These are phyloP conservation scores for Backusella westeae DNA, from an alignment of 192 early-diverging fungal genomes.

Conservation along the genomic window DNA sequence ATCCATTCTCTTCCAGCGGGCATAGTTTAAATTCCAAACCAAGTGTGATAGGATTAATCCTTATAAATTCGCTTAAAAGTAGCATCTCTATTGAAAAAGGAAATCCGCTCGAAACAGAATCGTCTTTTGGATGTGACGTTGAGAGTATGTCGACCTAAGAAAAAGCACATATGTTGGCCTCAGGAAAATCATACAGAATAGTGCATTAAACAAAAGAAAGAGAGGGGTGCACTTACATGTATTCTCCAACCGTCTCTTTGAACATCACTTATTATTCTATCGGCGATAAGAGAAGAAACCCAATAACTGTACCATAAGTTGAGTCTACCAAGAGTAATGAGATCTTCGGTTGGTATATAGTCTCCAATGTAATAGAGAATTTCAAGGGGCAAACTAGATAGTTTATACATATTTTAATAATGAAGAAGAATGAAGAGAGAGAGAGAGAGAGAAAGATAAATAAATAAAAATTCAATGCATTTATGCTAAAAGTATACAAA, in stretches of 20 bases:
- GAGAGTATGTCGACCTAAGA: conserved; percentile 8
- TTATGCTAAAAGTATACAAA: neutral
- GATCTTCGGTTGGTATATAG: neutral
- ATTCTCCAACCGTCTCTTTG: conserved; percentile 13
- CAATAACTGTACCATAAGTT: conserved; percentile 9
- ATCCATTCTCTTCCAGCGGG: conserved; percentile 4
- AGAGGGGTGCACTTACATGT: neutral
- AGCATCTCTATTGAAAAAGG: conserved; percentile 8
- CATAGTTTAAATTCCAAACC: conserved; percentile 3
- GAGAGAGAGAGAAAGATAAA: neutral
- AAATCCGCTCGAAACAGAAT: neutral
- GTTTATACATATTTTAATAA: conserved; percentile 3
- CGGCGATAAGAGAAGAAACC: neutral
- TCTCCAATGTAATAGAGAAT: neutral
- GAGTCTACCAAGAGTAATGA: neutral
- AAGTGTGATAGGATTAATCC: neutral
- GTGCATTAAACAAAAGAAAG: neutral
- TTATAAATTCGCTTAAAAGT: conserved; percentile 1
- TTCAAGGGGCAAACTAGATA: conserved; percentile 10
- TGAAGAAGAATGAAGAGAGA: conserved; percentile 6
- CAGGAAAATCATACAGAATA: neutral
- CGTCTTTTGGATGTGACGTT: neutral
- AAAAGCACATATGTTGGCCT: neutral
- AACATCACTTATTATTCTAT: neutral
- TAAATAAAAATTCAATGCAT: neutral